phyloP scores from a whole-genome alignment of 345 rosid genomes.

The Leavenworthia alabamica region DNA sequence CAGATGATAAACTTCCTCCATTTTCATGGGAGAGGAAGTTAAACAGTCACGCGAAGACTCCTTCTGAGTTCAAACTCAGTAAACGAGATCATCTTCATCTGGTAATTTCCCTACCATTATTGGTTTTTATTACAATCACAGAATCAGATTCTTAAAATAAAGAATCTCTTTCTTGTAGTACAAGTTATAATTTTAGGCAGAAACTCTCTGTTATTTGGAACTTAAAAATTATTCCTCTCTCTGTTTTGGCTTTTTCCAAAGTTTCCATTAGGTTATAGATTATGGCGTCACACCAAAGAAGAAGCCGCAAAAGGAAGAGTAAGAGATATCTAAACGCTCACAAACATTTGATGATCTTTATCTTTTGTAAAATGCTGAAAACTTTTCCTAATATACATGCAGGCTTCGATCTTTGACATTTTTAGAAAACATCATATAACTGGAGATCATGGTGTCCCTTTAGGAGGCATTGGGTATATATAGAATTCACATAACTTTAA shows the following conservation, averaged over 20 bases:
- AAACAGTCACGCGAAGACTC: conserved; percentile 33
- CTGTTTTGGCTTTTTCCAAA: conserved; percentile 25
- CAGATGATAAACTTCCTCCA: conserved; percentile 38
- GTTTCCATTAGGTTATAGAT: conserved; percentile 58
- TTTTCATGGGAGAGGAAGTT: conserved; percentile 56
- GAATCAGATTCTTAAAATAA: not conserved
- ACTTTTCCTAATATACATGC: not conserved
- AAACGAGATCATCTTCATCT: conserved; percentile 44
- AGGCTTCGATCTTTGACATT: conserved; percentile 51
- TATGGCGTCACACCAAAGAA: conserved; percentile 42
- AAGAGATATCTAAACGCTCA: conserved; percentile 22
- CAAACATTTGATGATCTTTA: not conserved
- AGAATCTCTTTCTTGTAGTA: conserved; percentile 7
- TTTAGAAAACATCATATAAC: conserved; percentile 42
- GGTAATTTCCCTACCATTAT: conserved; percentile 36
- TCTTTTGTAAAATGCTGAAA: not conserved
- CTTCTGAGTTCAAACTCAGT: conserved; percentile 33
- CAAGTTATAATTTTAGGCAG: conserved; percentile 2
- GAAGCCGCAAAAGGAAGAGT: conserved; percentile 68
- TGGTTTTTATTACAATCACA: too few relatives aligned
- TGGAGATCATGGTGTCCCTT: conserved; percentile 61
- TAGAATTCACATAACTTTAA: not conserved
- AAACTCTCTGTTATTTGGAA: conserved; percentile 3
- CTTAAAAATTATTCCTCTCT: not conserved
- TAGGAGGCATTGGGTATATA: conserved; percentile 94